These are phyloP conservation scores for Camellia granthamiana DNA, from an alignment of 148 eudicot species.

Conservation along the genomic window DNA sequence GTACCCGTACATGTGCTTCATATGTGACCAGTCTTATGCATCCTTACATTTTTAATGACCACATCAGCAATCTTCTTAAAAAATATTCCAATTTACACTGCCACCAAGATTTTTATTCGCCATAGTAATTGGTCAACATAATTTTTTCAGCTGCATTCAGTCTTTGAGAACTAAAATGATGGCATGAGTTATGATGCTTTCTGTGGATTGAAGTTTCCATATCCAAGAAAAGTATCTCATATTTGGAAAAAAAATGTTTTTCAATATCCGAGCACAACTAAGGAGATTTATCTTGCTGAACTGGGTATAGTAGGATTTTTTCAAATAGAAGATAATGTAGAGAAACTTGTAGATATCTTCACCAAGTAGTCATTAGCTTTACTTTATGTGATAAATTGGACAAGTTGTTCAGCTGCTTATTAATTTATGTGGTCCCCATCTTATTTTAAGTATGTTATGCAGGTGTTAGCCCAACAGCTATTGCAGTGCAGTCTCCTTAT, in stretches of 20 bases:
- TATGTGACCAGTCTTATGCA: background rate
- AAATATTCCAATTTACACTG: background rate
- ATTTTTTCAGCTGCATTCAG: background rate
- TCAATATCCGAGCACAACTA: background rate
- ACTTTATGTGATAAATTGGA: background rate
- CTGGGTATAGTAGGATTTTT: background rate
- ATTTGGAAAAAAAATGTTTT: background rate
- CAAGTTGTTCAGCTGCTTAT: background rate
- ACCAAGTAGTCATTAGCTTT: background rate
- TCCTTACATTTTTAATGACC: background rate
- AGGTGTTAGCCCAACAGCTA: slow-evolving; percentile 77
- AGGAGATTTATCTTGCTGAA: background rate
- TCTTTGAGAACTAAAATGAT: background rate
- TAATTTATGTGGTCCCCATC: background rate
- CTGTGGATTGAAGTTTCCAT: background rate
- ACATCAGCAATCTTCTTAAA: background rate
- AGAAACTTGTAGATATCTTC: background rate
- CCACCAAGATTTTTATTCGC: background rate
- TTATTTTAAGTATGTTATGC: slow-evolving; percentile 17
- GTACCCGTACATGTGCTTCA: no score
- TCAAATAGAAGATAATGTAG: background rate
- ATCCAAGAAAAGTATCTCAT: background rate
- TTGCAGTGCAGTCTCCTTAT: slow-evolving; percentile 86
- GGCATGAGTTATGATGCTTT: background rate
- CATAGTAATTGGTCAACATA: background rate